Percentiles rank a stretch among this genome's conserved stretches.
Evolutionary conservation across 164 flowering plant species (phyloP).

Genomic region (Malania oleifera): DNA sequence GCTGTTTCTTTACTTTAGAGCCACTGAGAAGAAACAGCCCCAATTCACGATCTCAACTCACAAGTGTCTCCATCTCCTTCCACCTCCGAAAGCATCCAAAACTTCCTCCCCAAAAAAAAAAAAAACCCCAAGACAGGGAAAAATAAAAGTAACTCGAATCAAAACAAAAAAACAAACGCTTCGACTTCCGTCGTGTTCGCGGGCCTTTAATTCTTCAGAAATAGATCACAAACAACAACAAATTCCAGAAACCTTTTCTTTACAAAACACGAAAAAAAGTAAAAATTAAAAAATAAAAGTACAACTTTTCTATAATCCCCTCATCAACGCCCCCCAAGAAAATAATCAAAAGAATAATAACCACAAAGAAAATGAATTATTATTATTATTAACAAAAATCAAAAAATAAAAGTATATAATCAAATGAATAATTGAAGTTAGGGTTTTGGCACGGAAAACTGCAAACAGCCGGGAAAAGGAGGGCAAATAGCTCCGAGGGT

Average conservation of each 20-base stretch:
- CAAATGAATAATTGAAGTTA: neutral
- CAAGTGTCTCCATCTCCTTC: constrained; percentile 20
- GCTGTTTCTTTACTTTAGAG: constrained; percentile 16
- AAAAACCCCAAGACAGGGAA: constrained; percentile 6
- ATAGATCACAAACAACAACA: too few relatives aligned
- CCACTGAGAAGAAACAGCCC: constrained; percentile 17
- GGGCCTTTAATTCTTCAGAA: neutral
- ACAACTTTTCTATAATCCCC: neutral
- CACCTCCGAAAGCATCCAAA: constrained; percentile 8
- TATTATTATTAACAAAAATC: too few relatives aligned
- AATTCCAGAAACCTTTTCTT: neutral
- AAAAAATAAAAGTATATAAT: neutral
- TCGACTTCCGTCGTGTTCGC: neutral
- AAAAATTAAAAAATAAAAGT: neutral
- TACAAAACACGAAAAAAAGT: neutral
- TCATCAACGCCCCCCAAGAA: neutral
- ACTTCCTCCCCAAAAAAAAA: neutral
- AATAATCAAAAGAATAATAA: neutral
- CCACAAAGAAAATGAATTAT: neutral
- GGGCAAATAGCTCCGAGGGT: neutral
- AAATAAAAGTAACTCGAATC: too few relatives aligned
- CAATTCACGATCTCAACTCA: constrained; percentile 10
- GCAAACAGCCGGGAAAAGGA: constrained; percentile 2
- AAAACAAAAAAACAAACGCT: constrained; percentile 5
- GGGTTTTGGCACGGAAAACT: constrained; percentile 10